Evolutionary conservation across 441 rosid species (phyloP), one percentile per base, ranked within the genome.

Genomic region (Bruguiera hainesii): DNA sequence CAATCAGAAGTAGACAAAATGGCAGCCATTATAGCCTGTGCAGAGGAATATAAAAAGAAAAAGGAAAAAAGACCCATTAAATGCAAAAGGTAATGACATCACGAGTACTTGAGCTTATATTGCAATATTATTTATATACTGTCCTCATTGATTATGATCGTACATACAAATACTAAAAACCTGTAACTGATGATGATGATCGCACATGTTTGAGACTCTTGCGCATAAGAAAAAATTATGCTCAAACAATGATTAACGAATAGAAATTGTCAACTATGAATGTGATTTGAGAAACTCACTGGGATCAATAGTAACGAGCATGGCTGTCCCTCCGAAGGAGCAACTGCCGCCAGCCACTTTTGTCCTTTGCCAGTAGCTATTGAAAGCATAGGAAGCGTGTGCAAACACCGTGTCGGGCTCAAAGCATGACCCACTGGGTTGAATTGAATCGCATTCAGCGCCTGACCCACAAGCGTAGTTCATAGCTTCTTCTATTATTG

Each of bases 241-340:
- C 9, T 35, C 26, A 0, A 4, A 29, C 5, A 8, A 9, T 49
- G 20, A 51, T n/a, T 29, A 19, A 19, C 1, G 31, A 25, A 16
- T 28, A 4, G 48, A 37, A 63, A 56, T 35, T 58, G 0, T n/a
- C 16, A 30, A 11, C 6, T 2, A 31, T 3, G 26, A 68, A 16
- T 25, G 5, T 48, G 28, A 28, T 31, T 21, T 3, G 8, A 10
- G 35, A 49, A 2, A 49, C 83, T 83, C 69, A 94, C 98, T 94
- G 68, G 96, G 98, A 78, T 91, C 96, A 56, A 89, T 81, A 7
- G 94, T 88, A 71, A 94, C 94, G 19, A 94, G 86, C 64, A 94
- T 89, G 71, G 94, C 97, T 0, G 91, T 84, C 63, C 99, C 99
- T 8, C 99, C 99, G 28, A 94, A 94, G 9, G 90, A 84, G 74